Conservation (phyloP, 768 basidiomycete genomes). For the Epithele typhae region DNA sequence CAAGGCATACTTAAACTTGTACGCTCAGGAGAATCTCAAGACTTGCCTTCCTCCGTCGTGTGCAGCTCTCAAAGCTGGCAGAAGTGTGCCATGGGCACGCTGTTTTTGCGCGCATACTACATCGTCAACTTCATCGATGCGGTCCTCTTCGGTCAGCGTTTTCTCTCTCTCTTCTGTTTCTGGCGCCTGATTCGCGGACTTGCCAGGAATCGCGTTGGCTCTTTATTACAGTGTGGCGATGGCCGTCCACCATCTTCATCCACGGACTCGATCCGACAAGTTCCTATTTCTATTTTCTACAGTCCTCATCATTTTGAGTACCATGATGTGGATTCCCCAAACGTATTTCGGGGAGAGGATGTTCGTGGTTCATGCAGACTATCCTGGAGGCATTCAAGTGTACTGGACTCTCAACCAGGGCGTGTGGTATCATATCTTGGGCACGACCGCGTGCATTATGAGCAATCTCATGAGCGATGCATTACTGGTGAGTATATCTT, state of each 20-base stretch:
- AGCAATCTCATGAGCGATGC: conserved; percentile 25
- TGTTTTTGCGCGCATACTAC: conserved; percentile 16
- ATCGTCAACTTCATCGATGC: conserved; percentile 14
- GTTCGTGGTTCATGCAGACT: conserved; percentile 23
- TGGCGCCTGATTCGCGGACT: not conserved
- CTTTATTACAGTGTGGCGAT: conserved; percentile 13
- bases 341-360: conserved; percentile 26
- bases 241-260: conserved; percentile 10
- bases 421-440: conserved; percentile 24
- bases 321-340: conserved; percentile 22
- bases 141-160: conserved; percentile 15
- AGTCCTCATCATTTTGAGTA: conserved; percentile 24
- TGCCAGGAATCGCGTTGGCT: conserved; percentile 17
- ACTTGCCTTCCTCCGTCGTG: too few species aligned
- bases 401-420: conserved; percentile 15
- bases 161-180: not conserved
- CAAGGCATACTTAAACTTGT: too few species aligned
- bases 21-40: too few species aligned
- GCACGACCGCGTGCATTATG: conserved; percentile 18
- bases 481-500: conserved; percentile 25
- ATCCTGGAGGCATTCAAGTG: conserved; percentile 22
- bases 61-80: too few species aligned
- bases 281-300: conserved; percentile 21
- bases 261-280: conserved; percentile 14
- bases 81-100: too few species aligned